Evolutionary conservation across 1,284 basidiomycete species (phyloP).

Genomic region (Rhodofomes roseus): DNA sequence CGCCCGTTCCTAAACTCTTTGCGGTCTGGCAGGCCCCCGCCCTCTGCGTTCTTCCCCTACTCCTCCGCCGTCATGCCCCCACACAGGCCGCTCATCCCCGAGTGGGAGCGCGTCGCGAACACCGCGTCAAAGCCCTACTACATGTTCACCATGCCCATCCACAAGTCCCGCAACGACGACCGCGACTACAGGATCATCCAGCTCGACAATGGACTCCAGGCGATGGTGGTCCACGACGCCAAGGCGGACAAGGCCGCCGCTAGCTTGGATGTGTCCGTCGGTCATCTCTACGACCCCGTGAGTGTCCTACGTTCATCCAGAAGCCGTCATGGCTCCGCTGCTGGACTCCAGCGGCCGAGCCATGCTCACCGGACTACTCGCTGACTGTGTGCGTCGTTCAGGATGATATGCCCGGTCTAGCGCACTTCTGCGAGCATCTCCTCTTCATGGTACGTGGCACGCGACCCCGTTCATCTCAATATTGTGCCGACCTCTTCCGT

Average conservation of each 20-base stretch:
- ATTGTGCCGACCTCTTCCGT: constrained; percentile 4
- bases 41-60: constrained; percentile 2
- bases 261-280: constrained; percentile 92
- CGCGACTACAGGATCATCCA: constrained; percentile 79
- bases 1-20: neutral
- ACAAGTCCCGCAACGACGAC: constrained; percentile 76
- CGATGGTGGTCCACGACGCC: constrained; percentile 82
- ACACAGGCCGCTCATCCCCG: constrained; percentile 2
- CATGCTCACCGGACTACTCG: neutral
- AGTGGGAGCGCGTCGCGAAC: constrained; percentile 21
- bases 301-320: constrained; percentile 29
- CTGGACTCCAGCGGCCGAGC: neutral
- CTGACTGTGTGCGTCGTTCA: constrained; percentile 25
- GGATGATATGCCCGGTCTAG: constrained; percentile 86
- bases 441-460: constrained; percentile 79
- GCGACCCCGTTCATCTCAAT: neutral
- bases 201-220: constrained; percentile 87
- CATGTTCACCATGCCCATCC: constrained; percentile 64
- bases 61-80: constrained; percentile 12
- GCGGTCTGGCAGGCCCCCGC: constrained; percentile 5
- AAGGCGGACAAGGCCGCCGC: constrained; percentile 95
- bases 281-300: constrained; percentile 92
- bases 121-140: constrained; percentile 19
- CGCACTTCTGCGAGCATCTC: constrained; percentile 94
- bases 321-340: neutral